phyloP scores from a whole-genome alignment of 2,329 filamentous ascomycete species.

The Cercospora nicotianae region DNA sequence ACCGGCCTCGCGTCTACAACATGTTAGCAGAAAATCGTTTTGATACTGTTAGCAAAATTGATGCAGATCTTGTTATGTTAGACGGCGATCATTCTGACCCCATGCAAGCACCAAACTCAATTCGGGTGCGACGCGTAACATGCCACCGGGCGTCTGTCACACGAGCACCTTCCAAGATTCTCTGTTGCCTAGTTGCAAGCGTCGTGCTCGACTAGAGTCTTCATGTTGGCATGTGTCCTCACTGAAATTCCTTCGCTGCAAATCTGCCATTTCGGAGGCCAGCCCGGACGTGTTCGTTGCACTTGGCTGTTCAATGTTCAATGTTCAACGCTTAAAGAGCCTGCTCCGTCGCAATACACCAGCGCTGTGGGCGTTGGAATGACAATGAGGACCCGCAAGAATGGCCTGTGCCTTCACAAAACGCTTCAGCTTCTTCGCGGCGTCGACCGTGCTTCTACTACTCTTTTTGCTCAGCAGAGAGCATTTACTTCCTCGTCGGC shows the following conservation, averaged over 20 bases:
- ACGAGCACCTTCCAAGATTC: background rate
- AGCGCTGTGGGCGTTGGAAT: background rate
- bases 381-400: background rate
- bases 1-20: background rate
- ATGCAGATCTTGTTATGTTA: background rate
- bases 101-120: conserved; percentile 1
- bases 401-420: background rate
- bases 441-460: background rate
- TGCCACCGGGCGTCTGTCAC: background rate
- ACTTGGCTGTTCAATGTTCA: background rate
- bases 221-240: background rate
- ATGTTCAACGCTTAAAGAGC: too few relatives aligned
- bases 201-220: background rate
- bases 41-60: background rate
- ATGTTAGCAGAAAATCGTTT: background rate
- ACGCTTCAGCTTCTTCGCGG: background rate
- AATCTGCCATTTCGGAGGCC: background rate
- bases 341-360: background rate
- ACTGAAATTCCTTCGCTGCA: background rate
- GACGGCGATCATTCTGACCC: background rate
- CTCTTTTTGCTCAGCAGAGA: background rate
- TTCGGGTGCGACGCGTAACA: background rate
- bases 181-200: background rate
- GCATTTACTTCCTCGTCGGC: background rate
- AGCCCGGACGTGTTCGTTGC: background rate